phyloP scores from a whole-genome alignment of 2,329 filamentous ascomycete species.

The Verticillium dahliae region DNA sequence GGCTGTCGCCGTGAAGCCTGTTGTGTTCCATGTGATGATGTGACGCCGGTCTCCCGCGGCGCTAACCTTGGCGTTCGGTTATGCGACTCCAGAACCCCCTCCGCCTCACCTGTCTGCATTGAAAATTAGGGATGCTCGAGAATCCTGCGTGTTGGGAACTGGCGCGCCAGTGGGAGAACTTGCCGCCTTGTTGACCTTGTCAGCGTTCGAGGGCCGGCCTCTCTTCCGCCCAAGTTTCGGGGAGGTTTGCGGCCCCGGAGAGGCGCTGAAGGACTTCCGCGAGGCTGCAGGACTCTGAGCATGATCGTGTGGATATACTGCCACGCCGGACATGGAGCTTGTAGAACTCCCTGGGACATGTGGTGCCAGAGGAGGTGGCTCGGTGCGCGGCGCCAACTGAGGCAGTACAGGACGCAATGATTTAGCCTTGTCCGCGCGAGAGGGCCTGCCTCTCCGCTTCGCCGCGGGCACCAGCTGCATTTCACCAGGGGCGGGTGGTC shows the following conservation, averaged over 20 bases:
- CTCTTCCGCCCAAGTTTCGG: background rate
- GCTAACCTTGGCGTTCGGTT: background rate
- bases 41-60: background rate
- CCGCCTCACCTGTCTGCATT: background rate
- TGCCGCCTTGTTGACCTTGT: conserved; percentile 1
- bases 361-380: background rate
- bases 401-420: conserved; percentile 23
- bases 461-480: conserved; percentile 2
- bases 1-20: background rate
- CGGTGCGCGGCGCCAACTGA: conserved; percentile 20
- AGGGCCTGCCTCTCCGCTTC: conserved; percentile 38
- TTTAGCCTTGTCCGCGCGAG: conserved; percentile 33
- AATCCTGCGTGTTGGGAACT: background rate
- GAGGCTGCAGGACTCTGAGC: background rate
- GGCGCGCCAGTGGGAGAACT: background rate
- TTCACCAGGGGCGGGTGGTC: background rate
- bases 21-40: background rate
- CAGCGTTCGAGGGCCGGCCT: background rate
- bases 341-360: background rate
- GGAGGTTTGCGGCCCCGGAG: background rate
- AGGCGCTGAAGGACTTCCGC: too few species aligned
- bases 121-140: background rate
- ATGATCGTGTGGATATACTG: background rate
- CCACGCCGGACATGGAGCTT: background rate
- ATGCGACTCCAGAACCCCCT: background rate